These are phyloP conservation scores for Zangia roseola DNA, from an alignment of 768 basidiomycete genomes.

Conservation along the genomic window DNA sequence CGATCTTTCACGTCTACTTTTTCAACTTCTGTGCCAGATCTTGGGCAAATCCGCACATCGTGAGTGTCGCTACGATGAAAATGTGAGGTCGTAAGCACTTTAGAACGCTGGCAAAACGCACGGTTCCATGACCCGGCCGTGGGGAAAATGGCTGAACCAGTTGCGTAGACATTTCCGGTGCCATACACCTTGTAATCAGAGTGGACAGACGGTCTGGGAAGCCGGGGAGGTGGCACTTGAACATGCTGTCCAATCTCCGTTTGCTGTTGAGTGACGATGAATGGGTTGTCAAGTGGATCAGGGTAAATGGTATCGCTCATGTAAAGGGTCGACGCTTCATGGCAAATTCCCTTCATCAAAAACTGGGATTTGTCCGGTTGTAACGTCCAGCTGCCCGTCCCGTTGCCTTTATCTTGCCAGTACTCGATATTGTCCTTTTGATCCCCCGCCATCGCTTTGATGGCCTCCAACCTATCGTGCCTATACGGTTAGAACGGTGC, in stretches of 20 bases:
- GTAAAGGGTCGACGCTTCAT: not conserved
- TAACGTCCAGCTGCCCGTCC: not conserved
- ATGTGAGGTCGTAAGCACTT: too few relatives aligned
- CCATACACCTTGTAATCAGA: slow-evolving; percentile 7
- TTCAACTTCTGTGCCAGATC: too few relatives aligned
- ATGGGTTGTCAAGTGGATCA: not conserved
- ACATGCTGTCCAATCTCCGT: too few relatives aligned
- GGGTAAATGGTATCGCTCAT: not conserved
- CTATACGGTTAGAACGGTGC: not conserved
- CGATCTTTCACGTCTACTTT: too few relatives aligned
- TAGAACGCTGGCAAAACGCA: too few relatives aligned
- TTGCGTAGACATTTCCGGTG: slow-evolving; percentile 12
- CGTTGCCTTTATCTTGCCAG: slow-evolving; percentile 1
- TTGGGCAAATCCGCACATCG: too few relatives aligned
- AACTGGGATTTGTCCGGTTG: too few relatives aligned
- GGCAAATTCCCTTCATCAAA: not conserved
- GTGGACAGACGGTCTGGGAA: slow-evolving; percentile 4
- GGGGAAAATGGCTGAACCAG: slow-evolving; percentile 11
- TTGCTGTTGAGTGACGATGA: not conserved
- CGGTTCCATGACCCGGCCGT: slow-evolving; percentile 7
- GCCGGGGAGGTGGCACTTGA: too few relatives aligned
- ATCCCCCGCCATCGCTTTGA: not conserved
- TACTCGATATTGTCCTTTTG: not conserved
- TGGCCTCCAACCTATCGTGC: not conserved
- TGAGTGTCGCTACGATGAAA: too few relatives aligned